phyloP scores from a whole-genome alignment of 1,284 basidiomycete genomes.

The Rhodotorula glutinis region DNA sequence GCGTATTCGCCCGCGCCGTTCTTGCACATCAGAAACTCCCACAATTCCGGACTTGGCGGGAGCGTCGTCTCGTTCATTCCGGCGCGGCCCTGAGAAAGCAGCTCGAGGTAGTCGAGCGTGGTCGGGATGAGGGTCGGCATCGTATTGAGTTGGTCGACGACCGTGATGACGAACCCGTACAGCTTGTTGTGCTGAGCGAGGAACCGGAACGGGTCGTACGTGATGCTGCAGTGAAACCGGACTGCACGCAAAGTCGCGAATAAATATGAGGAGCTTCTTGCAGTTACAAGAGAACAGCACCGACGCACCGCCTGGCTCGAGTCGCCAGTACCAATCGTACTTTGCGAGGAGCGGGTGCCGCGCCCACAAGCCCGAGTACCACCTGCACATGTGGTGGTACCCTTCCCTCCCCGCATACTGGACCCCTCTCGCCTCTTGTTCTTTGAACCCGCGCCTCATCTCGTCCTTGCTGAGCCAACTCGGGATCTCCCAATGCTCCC shows the following conservation, averaged over 20 bases:
- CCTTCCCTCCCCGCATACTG: slow-evolving; percentile 42
- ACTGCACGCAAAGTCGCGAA: no score
- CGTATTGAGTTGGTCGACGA: slow-evolving; percentile 48
- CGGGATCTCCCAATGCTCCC: slow-evolving; percentile 40
- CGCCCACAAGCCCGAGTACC: slow-evolving; percentile 41
- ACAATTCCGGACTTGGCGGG: slow-evolving; percentile 39
- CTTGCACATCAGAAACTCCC: slow-evolving; percentile 46
- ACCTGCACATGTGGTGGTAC: slow-evolving; percentile 43
- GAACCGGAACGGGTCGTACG: slow-evolving; percentile 49
- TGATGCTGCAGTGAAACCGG: slow-evolving; percentile 47
- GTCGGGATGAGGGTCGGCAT: slow-evolving; percentile 47
- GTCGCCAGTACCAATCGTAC: slow-evolving; percentile 51
- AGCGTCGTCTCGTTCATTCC: slow-evolving; percentile 37
- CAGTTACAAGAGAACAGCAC: not conserved
- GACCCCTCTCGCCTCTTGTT: slow-evolving; percentile 37
- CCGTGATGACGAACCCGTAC: slow-evolving; percentile 49
- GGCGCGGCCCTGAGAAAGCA: no score
- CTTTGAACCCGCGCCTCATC: slow-evolving; percentile 25
- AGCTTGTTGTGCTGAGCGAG: slow-evolving; percentile 40
- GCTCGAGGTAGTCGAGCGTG: slow-evolving; percentile 43
- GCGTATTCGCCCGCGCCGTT: slow-evolving; percentile 33
- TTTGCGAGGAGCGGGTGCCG: slow-evolving; percentile 38
- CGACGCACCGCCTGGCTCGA: slow-evolving; percentile 48
- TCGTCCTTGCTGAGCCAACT: slow-evolving; percentile 28
- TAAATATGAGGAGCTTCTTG: not conserved